A percentile compares a stretch with the other conserved stretches of the same genome.
Evolutionary conservation across 2,329 filamentous ascomycete genomes (phyloP).

Genomic region (Clonostachys rosea): DNA sequence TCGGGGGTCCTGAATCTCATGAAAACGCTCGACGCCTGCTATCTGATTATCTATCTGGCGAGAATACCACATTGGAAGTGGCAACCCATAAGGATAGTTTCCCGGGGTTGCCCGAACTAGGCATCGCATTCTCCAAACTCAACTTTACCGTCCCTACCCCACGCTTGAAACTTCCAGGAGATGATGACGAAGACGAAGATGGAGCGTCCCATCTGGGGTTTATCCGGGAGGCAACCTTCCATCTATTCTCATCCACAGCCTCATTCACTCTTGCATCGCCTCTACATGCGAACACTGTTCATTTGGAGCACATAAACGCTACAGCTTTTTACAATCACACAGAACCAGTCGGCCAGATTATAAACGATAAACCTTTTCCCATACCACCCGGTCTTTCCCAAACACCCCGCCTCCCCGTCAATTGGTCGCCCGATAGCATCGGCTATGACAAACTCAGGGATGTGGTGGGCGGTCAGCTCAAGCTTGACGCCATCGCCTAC

Average conservation of each 20-base stretch:
- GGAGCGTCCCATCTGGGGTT: slow-evolving; percentile 48
- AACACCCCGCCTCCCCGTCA: slow-evolving; percentile 76
- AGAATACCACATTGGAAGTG: slow-evolving; percentile 76
- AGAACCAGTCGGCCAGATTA: slow-evolving; percentile 71
- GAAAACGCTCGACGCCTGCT: slow-evolving; percentile 58
- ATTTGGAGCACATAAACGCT: slow-evolving; percentile 76
- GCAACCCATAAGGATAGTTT: slow-evolving; percentile 68
- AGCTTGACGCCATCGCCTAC: slow-evolving; percentile 72
- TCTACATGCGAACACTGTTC: slow-evolving; percentile 65
- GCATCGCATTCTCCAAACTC: slow-evolving; percentile 67
- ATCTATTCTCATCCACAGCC: slow-evolving; percentile 81
- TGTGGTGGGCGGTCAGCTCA: slow-evolving; percentile 75
- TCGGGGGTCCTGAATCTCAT: slow-evolving; percentile 41
- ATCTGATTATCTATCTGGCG: slow-evolving; percentile 83
- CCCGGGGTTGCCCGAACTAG: slow-evolving; percentile 67
- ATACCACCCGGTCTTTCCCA: slow-evolving; percentile 69
- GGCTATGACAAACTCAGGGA: slow-evolving; percentile 78
- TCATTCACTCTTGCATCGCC: slow-evolving; percentile 82
- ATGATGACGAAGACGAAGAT: slow-evolving; percentile 25
- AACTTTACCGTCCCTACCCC: slow-evolving; percentile 70
- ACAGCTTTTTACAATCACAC: slow-evolving; percentile 81
- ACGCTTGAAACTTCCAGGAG: slow-evolving; percentile 53
- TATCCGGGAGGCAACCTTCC: slow-evolving; percentile 81
- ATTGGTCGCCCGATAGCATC: slow-evolving; percentile 71
- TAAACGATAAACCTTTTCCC: slow-evolving; percentile 69